Base-by-base conservation (phyloP, 768 basidiomycete genomes). In the Paxillus ammoniavirescens region DNA sequence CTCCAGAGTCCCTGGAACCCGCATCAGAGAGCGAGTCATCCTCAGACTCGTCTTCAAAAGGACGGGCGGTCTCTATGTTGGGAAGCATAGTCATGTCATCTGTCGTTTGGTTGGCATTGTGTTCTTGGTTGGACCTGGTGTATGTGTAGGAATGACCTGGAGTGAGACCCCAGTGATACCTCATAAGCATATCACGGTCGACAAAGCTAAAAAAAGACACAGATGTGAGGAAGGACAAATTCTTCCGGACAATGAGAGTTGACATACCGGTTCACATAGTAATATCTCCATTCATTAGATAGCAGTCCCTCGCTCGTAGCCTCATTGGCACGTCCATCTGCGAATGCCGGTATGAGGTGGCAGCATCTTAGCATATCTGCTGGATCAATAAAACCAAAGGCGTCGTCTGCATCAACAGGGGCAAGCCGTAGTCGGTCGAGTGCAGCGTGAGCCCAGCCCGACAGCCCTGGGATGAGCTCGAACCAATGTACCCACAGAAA, bases 331-430 rank as follows among this genome's bases (percentile, higher is more conserved):
- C 2, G 0, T 13, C 47, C 53, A 30, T 26, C 15, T 23, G 54
- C 4, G 30, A 58, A 58, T 0, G 15, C 17, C 2, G 57, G 57
- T 33, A 58, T 58, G 26, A 58, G 2, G 31, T 58, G 54, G 28
- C 57, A 58, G 8, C 43, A 15, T 15, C 54, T 33, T 17, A 58
- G 14, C 2, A 58, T 26, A 8, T 55, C 30, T 1, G 10, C 21
- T 9, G 54, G 57, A 18, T 58, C 37, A 14, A 58, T 28, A 47
- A 58, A 58, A 4, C 57, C 57, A 37, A 42, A 58, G 12, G 41
- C 18, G 3, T 47, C 49, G 33, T 15, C n/a, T 5, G 15, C n/a
- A 18, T 8, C 31, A 17, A 46, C 42, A 3, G 57, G 53, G 0
- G 21, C 15, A 45, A 58, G 55, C 15, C 7, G 2, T 8, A 50